Conservation (phyloP, 2,329 filamentous ascomycete genomes). For the Fusarium scirpi region DNA sequence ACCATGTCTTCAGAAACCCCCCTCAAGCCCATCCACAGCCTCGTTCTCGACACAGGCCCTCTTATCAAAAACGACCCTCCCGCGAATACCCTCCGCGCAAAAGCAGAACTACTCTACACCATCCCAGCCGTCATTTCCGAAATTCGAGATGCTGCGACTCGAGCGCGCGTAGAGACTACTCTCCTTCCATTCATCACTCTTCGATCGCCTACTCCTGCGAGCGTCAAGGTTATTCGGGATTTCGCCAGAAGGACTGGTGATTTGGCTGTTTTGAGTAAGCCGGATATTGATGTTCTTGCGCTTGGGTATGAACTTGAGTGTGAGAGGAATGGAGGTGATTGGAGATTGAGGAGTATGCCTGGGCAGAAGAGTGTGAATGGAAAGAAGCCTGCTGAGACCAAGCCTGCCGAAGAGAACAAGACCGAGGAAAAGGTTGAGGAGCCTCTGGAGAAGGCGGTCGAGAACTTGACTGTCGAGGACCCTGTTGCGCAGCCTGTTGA, state of each 20-base stretch:
- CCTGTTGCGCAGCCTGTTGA: constrained; percentile 15
- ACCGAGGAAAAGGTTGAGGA: background rate
- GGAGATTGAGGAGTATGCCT: constrained; percentile 82
- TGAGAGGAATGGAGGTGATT: constrained; percentile 89
- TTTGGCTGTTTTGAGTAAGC: constrained; percentile 84
- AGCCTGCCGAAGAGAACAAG: constrained; percentile 12
- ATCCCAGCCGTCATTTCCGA: constrained; percentile 88
- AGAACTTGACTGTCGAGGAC: constrained; percentile 31
- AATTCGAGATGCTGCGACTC: constrained; percentile 86
- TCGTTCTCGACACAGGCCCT: constrained; percentile 91
- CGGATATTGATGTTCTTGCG: constrained; percentile 90
- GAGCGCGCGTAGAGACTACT: constrained; percentile 83
- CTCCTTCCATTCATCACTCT: constrained; percentile 87
- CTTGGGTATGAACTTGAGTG: constrained; percentile 95
- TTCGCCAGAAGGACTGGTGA: constrained; percentile 94
- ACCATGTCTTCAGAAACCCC: constrained; percentile 43
- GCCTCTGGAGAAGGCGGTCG: constrained; percentile 23
- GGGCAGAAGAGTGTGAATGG: constrained; percentile 84
- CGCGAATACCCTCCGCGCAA: constrained; percentile 82
- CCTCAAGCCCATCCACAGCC: constrained; percentile 79
- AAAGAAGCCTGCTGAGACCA: constrained; percentile 50
- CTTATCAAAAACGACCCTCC: constrained; percentile 93
- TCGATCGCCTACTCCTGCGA: constrained; percentile 78
- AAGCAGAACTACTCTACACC: constrained; percentile 82
- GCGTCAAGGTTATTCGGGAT: constrained; percentile 81